Evolutionary conservation across 2,329 filamentous ascomycete genomes (phyloP).

Genomic region (Metarhizium rileyi): DNA sequence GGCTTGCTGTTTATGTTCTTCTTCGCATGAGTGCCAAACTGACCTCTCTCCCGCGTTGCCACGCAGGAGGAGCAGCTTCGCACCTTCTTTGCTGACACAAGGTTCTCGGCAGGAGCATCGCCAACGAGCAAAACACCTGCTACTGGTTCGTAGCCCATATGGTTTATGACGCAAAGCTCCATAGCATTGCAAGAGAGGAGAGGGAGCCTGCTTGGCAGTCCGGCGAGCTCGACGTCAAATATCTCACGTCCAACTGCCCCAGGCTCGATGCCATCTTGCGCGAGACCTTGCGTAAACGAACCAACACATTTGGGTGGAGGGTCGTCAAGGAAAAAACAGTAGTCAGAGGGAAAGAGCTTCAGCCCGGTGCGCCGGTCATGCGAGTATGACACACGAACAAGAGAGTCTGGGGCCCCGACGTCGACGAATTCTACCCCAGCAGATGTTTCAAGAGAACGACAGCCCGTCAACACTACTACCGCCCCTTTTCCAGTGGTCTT

Average conservation of each 20-base stretch:
- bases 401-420: not conserved
- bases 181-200: not conserved
- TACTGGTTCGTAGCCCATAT: not conserved
- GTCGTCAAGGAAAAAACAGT: not conserved
- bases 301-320: not conserved
- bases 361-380: not conserved
- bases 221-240: not conserved
- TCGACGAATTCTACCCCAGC: not conserved
- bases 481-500: not conserved
- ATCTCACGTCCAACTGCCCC: not conserved
- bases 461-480: not conserved
- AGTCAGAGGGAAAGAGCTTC: not conserved
- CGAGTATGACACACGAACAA: not conserved
- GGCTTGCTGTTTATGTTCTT: not conserved
- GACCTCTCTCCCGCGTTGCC: too few relatives aligned
- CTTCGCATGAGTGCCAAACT: not conserved
- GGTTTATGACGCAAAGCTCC: not conserved
- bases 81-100: too few relatives aligned
- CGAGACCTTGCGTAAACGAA: not conserved
- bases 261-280: not conserved
- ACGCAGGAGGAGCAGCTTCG: too few relatives aligned
- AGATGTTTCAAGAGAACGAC: not conserved
- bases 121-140: constrained; percentile 1
- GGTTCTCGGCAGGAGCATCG: not conserved
- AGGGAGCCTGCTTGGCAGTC: not conserved